Percentiles rank a stretch among this genome's conserved stretches.
phyloP scores from a whole-genome alignment of 352 stramenopile species.

The Globisporangium camurandrum region DNA sequence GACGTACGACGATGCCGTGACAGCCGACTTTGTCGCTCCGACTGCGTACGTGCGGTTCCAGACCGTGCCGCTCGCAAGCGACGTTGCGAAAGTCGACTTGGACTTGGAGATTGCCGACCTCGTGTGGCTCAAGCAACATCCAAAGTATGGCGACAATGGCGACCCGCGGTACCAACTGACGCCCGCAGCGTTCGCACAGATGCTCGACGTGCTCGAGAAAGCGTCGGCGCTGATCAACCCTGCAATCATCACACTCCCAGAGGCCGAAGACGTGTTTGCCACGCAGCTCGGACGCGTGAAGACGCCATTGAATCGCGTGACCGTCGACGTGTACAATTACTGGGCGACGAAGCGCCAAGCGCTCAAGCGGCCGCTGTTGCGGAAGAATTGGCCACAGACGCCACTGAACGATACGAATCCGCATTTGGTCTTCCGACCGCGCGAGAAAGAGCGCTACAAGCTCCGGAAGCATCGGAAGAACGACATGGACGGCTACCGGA shows the following conservation, averaged over 20 bases:
- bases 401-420: slow-evolving; percentile 97
- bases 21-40: slow-evolving; percentile 60
- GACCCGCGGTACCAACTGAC: slow-evolving; percentile 76
- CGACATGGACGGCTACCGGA: slow-evolving; percentile 93
- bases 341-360: slow-evolving; percentile 93
- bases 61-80: slow-evolving; percentile 32
- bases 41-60: slow-evolving; percentile 83
- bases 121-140: slow-evolving; percentile 78
- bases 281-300: slow-evolving; percentile 54
- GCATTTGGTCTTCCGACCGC: slow-evolving; percentile 95
- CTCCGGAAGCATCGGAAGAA: slow-evolving; percentile 95
- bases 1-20: slow-evolving; percentile 60
- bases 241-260: slow-evolving; percentile 58
- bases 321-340: slow-evolving; percentile 90
- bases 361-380: slow-evolving; percentile 90
- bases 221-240: slow-evolving; percentile 73
- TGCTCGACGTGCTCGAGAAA: slow-evolving; percentile 87
- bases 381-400: slow-evolving; percentile 95
- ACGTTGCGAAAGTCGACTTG: slow-evolving; percentile 54
- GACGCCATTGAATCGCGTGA: slow-evolving; percentile 66
- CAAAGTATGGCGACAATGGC: slow-evolving; percentile 74
- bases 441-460: slow-evolving; percentile 97
- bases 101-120: slow-evolving; percentile 82
- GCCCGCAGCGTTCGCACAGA: slow-evolving; percentile 53
- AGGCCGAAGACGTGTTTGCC: slow-evolving; percentile 71